These are phyloP conservation scores for Pseudogymnoascus sp. DNA, from an alignment of 2,329 filamentous ascomycete genomes.

Conservation along the genomic window DNA sequence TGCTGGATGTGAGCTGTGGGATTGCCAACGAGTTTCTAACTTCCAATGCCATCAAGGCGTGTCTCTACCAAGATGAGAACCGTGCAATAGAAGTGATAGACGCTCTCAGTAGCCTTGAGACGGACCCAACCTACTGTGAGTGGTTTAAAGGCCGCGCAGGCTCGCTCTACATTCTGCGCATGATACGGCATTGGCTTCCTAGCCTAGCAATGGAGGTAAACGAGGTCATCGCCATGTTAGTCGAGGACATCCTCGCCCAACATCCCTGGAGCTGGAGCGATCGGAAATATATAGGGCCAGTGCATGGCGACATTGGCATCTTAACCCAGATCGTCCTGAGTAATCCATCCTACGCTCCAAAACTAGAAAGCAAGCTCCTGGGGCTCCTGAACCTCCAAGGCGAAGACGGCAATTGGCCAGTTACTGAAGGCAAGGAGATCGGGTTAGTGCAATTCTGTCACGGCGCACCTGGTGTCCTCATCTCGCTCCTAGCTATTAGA, in stretches of 20 bases:
- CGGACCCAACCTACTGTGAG: constrained; percentile 11
- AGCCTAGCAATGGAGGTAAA: constrained; percentile 42
- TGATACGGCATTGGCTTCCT: constrained; percentile 36
- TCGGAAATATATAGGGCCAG: constrained; percentile 54
- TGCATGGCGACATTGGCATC: constrained; percentile 60
- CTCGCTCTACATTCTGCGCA: constrained; percentile 56
- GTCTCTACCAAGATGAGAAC: constrained; percentile 10
- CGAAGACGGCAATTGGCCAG: constrained; percentile 54
- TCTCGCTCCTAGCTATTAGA: constrained; percentile 47
- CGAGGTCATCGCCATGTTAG: constrained; percentile 46
- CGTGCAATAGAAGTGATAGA: constrained; percentile 10
- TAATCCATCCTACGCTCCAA: constrained; percentile 43
- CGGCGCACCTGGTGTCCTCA: constrained; percentile 54
- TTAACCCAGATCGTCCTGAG: constrained; percentile 59
- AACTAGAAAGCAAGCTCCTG: constrained; percentile 44
- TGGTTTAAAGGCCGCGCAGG: constrained; percentile 52
- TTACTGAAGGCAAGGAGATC: constrained; percentile 35
- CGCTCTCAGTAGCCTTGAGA: constrained; percentile 1
- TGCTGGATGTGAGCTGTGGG: constrained; percentile 9
- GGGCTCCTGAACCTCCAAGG: constrained; percentile 51
- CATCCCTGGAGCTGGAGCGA: constrained; percentile 55
- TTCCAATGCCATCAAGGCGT: constrained; percentile 14
- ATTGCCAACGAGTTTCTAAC: constrained; percentile 15
- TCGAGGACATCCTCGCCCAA: constrained; percentile 48
- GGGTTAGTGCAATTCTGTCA: constrained; percentile 58